phyloP scores from a whole-genome alignment of 805 yeast species.

The Blastobotrys mokoenaii region DNA sequence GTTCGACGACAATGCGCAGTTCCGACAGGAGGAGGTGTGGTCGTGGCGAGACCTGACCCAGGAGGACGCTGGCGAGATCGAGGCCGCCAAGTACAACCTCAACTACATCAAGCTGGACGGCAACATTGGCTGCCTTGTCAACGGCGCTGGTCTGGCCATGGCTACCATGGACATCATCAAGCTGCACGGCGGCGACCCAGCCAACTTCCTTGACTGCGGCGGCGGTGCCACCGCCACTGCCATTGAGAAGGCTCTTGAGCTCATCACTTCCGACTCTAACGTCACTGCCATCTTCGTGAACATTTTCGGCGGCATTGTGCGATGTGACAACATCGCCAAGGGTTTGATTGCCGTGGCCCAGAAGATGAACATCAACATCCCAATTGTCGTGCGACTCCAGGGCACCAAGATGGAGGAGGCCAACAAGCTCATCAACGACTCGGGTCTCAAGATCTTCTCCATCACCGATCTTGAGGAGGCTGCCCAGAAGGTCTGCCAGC shows the following conservation, averaged over 20 bases:
- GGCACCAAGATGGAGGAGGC: slow-evolving; percentile 95
- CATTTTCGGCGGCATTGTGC: slow-evolving; percentile 98
- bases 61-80: slow-evolving; percentile 96
- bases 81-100: slow-evolving; percentile 81
- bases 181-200: slow-evolving; percentile 97
- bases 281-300: slow-evolving; percentile 95
- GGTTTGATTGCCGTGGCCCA: slow-evolving; percentile 92
- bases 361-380: slow-evolving; percentile 81
- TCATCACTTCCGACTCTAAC: slow-evolving; percentile 79
- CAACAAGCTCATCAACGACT: slow-evolving; percentile 70
- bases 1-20: slow-evolving; percentile 93
- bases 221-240: slow-evolving; percentile 99
- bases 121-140: slow-evolving; percentile 96
- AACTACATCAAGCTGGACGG: slow-evolving; percentile 98
- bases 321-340: slow-evolving; percentile 98
- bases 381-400: slow-evolving; percentile 96
- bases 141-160: slow-evolving; percentile 99
- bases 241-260: slow-evolving; percentile 91
- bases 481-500: slow-evolving; percentile 86
- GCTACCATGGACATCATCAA: slow-evolving; percentile 99
- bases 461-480: slow-evolving; percentile 94
- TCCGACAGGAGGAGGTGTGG: slow-evolving; percentile 91
- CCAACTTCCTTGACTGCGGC: slow-evolving; percentile 98
- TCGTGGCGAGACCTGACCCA: slow-evolving; percentile 95
- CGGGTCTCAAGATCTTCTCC: slow-evolving; percentile 88